Base-by-base conservation (phyloP, 225 moss, liverwort and hornwort genomes). In the Polytrichum commune region DNA sequence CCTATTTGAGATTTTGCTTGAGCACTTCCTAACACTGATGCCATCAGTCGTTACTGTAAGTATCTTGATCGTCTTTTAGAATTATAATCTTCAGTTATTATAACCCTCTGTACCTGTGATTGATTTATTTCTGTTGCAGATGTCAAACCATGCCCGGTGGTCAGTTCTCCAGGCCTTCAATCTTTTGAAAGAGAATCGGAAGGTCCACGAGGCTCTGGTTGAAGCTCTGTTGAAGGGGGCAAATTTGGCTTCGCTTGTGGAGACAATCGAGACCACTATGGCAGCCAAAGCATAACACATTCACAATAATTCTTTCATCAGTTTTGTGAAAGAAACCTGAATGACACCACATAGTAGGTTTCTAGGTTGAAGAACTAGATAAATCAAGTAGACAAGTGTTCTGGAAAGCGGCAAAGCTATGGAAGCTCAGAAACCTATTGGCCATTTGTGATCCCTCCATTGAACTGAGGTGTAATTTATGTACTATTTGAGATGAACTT, bases 101-200 rank as follows among this genome's bases (percentile, higher is more conserved):
- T 46, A 3, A 46, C 13, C 13, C 16, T 16, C 38, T 38, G 3
- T 9, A 10, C 10, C 33, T 33, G 33, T 30, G 30, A 30, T 30
- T 46, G 38, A 13, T 46, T 46, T 46, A 46, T 23, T 58, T 58
- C 22, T 53, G 62, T 74, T 66, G 73, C 84, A 97, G 97, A 95
- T 93, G 91, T 95, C 97, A 3, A 90, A 95, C 77, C 97, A 98
- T 8, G 94, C 97, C 0, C 94, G 94, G 23, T 95, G 97, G 97
- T 87, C 92, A 46, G 88, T 93, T 29, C 82, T 94, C 24, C 86
- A 91, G 78, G 94, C 97, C 10, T 98, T 92, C 62, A 67, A 70
- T 57, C 73, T 95, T 76, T 69, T 98, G 54, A 91, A 89, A 73
- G 81, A 90, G 71, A 77, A 94, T 78, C 83, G 67, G 68, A 87